These are phyloP conservation scores for Trichoderma erinaceum DNA, from an alignment of 495 filamentous ascomycete species.

Conservation along the genomic window DNA sequence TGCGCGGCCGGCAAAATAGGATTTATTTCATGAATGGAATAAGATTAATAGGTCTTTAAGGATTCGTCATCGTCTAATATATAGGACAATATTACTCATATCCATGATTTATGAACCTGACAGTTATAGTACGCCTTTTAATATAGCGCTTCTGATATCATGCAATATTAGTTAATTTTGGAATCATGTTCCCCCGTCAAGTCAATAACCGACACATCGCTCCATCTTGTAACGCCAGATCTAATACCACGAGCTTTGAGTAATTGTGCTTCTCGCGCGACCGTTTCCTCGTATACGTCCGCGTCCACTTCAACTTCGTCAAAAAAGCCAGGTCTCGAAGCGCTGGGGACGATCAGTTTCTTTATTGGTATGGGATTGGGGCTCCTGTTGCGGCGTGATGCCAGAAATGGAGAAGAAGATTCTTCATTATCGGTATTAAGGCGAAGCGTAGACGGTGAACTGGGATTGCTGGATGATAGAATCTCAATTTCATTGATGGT, in stretches of 20 bases:
- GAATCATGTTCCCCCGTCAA: constrained; percentile 32
- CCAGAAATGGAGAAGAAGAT: not conserved
- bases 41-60: too few species aligned
- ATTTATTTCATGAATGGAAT: not conserved
- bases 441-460: not conserved
- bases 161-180: not conserved
- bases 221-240: constrained; percentile 16
- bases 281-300: constrained; percentile 20
- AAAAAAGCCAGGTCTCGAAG: constrained; percentile 29
- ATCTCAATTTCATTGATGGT: not conserved
- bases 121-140: too few species aligned
- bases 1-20: not conserved
- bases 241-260: not conserved
- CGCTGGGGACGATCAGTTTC: constrained; percentile 22
- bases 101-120: too few species aligned
- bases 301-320: constrained; percentile 30
- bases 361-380: not conserved
- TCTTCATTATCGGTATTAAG: not conserved
- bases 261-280: constrained; percentile 17
- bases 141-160: too few species aligned
- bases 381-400: not conserved
- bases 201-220: constrained; percentile 36
- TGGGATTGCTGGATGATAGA: not conserved
- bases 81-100: too few species aligned
- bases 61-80: too few species aligned